phyloP scores from a whole-genome alignment of 192 early-diverging fungal genomes.

The Coemansia sp. region DNA sequence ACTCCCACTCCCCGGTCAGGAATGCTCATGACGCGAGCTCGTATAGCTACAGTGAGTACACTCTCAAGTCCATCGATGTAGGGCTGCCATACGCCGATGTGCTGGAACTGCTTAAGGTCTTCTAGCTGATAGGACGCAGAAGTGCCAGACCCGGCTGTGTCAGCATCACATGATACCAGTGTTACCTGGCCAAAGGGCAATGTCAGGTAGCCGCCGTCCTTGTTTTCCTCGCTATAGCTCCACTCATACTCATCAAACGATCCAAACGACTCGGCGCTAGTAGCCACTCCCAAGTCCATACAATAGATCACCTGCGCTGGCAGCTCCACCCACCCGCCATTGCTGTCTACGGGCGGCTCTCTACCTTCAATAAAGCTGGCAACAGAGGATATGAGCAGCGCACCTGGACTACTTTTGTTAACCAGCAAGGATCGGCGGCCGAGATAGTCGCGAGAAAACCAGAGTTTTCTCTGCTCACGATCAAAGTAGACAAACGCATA shows the following conservation, averaged over 20 bases:
- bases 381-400: conserved; percentile 56
- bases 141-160: neutral
- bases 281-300: conserved; percentile 46
- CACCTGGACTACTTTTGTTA: conserved; percentile 11
- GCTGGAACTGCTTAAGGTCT: conserved; percentile 18
- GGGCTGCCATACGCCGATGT: conserved; percentile 14
- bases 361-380: conserved; percentile 6
- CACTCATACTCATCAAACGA: conserved; percentile 17
- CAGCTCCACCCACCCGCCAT: conserved; percentile 64
- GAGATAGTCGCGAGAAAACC: conserved; percentile 83
- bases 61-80: conserved; percentile 23
- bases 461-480: conserved; percentile 47
- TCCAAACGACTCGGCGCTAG: neutral
- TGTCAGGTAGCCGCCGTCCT: neutral
- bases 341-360: neutral
- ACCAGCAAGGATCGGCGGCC: conserved; percentile 69
- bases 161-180: neutral
- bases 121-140: neutral
- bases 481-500: conserved; percentile 77
- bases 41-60: conserved; percentile 16
- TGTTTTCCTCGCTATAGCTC: conserved; percentile 2
- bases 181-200: conserved; percentile 23
- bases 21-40: conserved; percentile 20
- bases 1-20: conserved; percentile 11
- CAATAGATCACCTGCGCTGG: conserved; percentile 77